These are phyloP conservation scores for Diaporthe velutina DNA, from an alignment of 2,329 filamentous ascomycete genomes.

Conservation along the genomic window DNA sequence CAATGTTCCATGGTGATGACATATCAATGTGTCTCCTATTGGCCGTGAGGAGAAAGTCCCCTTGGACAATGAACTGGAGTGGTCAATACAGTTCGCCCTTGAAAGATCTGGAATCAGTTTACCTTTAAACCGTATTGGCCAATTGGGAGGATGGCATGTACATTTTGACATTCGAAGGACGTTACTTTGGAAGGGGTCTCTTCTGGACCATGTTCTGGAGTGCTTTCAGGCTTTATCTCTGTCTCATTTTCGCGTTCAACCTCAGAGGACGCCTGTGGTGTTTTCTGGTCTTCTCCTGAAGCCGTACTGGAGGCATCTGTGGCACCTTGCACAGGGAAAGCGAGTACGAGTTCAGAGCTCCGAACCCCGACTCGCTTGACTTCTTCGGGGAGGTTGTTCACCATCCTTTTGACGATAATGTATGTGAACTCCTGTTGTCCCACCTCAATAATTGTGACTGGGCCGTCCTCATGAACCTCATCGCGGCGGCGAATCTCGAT, in stretches of 20 bases:
- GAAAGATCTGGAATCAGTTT: too few species aligned
- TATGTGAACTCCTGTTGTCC: neutral
- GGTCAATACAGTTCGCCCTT: neutral
- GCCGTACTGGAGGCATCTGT: too few species aligned
- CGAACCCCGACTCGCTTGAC: neutral
- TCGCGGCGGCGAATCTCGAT: neutral
- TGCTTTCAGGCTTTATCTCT: too few species aligned
- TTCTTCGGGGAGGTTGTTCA: neutral
- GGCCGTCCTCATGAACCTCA: neutral
- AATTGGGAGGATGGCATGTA: neutral
- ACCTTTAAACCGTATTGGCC: neutral
- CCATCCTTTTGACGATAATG: neutral
- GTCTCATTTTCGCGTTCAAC: too few species aligned
- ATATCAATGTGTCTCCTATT: neutral
- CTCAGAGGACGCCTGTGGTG: too few species aligned
- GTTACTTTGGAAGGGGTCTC: too few species aligned
- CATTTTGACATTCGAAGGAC: too few species aligned
- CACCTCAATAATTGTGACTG: neutral
- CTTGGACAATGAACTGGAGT: neutral
- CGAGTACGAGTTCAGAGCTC: neutral
- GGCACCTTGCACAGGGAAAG: neutral
- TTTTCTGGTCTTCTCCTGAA: too few species aligned
- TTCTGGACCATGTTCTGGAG: too few species aligned
- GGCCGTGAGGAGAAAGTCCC: neutral
- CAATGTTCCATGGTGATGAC: neutral